A percentile compares a stretch with the other conserved stretches of the same genome.
phyloP scores from a whole-genome alignment of 2,329 filamentous ascomycete species.

The Fusarium chlamydosporum region DNA sequence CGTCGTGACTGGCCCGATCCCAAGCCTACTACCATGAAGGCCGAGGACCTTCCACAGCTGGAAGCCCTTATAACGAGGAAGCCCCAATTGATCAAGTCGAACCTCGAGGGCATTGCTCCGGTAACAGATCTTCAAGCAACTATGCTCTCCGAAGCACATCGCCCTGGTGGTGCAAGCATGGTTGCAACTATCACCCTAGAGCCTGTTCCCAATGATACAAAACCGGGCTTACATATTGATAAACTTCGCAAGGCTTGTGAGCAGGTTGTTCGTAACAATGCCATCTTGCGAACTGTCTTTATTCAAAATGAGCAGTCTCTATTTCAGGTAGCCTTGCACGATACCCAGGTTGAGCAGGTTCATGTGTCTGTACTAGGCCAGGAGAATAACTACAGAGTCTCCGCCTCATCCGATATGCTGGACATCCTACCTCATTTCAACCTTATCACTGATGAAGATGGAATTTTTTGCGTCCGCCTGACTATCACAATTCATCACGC shows the following conservation, averaged over 20 bases:
- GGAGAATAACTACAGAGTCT: accelerated
- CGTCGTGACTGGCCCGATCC: not conserved
- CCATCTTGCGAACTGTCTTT: slow-evolving; percentile 1
- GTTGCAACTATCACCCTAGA: not conserved
- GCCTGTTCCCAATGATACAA: not conserved
- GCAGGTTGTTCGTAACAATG: not conserved
- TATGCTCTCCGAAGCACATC: not conserved
- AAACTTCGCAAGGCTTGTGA: not conserved
- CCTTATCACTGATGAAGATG: not conserved
- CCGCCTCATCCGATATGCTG: not conserved
- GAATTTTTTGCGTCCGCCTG: not conserved
- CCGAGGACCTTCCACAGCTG: not conserved
- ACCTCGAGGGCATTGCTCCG: not conserved
- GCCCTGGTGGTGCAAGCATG: not conserved
- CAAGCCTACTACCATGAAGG: too few relatives aligned
- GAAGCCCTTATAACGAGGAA: too few relatives aligned
- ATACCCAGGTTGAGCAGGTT: not conserved
- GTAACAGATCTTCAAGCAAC: slow-evolving; percentile 5
- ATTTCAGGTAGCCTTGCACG: not conserved
- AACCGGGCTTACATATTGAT: not conserved
- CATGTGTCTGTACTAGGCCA: not conserved
- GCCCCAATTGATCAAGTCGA: too few relatives aligned
- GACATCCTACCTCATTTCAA: not conserved
- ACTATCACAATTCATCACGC: slow-evolving; percentile 1
- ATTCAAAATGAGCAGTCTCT: not conserved